Evolutionary conservation across 2,329 filamentous ascomycete species (phyloP), one percentile per base, ranked within the genome.

Genomic region (Penicillium sp.): DNA sequence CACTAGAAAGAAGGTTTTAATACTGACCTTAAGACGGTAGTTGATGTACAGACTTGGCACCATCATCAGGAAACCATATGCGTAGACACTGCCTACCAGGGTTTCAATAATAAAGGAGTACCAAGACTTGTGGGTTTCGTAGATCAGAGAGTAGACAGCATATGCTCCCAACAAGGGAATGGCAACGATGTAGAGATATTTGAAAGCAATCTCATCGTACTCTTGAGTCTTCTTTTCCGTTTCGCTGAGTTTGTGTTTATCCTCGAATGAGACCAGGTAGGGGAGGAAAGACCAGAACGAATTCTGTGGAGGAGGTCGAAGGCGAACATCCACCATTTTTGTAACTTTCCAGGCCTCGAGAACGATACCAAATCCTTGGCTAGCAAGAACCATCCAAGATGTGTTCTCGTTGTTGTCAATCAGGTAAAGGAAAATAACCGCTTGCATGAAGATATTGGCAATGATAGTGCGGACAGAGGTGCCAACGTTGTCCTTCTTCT

Each of bases 21-120:
- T 20, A 63, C 71, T 52, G 58, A 86, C 88, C 82, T 93, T 96
- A 64, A 99, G 84, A 12, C 93, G 87, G 80, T 99, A 99, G 82
- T 99, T 99, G 84, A 99, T 99, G 79, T 97, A 99, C 33, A 99
- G 81, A 59, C 86, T 89, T 14, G 94, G 94, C 8, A 99, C 89
- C 94, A 99, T 99, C 91, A 99, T 96, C 60, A 99, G 78, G 81
- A 99, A 99, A 4, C 94, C 94, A 71, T 99, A 99, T 0, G 94
- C 92, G 72, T 99, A 99, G 52, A 99, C 94, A 45, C 89, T 93
- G 11, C 92, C 94, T 21, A 99, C 94, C 9, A 99, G 85, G 0
- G 93, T 97, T 23, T 94, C 86, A 71, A 99, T 96, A 72, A 95
- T 82, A 79, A 92, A 99, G 45, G 89, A 94, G 78, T 97, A 97